Evolutionary conservation across 2,329 filamentous ascomycete species (phyloP), one percentile per base, ranked within the genome.

Genomic region (Penicillium concentricum): DNA sequence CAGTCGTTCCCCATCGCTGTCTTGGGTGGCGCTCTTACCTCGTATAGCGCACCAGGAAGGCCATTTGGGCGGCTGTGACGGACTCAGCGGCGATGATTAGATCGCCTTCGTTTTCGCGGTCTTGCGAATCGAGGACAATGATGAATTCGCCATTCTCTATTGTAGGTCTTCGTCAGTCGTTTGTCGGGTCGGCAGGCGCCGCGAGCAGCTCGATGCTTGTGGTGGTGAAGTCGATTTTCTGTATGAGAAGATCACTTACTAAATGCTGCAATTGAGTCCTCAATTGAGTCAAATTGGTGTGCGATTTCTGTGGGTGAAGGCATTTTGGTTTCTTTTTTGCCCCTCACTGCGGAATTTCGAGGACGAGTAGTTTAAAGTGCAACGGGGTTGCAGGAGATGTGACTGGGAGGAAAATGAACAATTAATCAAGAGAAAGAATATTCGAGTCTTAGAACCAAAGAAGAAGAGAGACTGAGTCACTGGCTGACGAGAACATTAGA

Each of bases 31-130:
- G 46, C 22, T 38, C 64, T 53, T 68, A 80, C 78, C 78, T 91
- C 38, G 90, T 89, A 81, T 96, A 86, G 69, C 92, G 91, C 75
- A 99, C 85, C 84, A 99, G 88, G 81, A 97, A 99, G 68, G 92
- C 91, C 87, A 96, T 95, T 78, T 97, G 93, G 63, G 90, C 84
- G 24, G 92, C 83, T 9, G 93, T 96, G 62, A 97, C 79, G 69
- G 89, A 84, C 65, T 91, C 81, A 61, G 92, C 93, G 64, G 94
- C 91, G 71, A 97, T 95, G 76, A 97, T 97, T 47, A 99, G 85
- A 79, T 99, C 94, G 75, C 92, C 94, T 83, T 99, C 94, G 76
- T 99, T 99, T 77, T 99, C 94, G 75, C 94, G 92, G 61, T 87
- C 85, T 62, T 91, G 87, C 66, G 91, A 90, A 80, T 99, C 94